phyloP scores from a whole-genome alignment of 371 early-diverging fungal genomes.

The Fennellomyces sp. region DNA sequence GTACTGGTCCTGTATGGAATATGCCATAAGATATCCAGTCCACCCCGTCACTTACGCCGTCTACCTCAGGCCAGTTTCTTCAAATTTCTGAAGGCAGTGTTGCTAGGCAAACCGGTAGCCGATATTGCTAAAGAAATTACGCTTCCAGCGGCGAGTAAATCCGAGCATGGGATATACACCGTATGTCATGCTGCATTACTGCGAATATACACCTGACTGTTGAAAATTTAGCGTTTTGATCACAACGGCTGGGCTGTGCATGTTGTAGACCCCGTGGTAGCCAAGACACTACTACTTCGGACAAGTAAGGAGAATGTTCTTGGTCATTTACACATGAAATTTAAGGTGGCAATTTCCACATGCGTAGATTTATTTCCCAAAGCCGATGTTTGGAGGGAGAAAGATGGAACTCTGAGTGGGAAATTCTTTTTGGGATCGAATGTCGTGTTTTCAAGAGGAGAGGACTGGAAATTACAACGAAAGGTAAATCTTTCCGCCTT shows the following conservation, averaged over 20 bases:
- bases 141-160: not conserved
- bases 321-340: too few species aligned
- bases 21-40: not conserved
- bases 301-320: too few species aligned
- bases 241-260: slow-evolving; percentile 22
- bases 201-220: too few species aligned
- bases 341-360: too few species aligned
- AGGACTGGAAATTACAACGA: slow-evolving; percentile 24
- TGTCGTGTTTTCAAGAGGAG: slow-evolving; percentile 18
- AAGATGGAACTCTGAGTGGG: slow-evolving; percentile 2
- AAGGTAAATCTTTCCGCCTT: slow-evolving; percentile 15
- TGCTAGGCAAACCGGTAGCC: not conserved
- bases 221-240: slow-evolving; percentile 4
- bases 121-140: slow-evolving; percentile 6
- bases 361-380: slow-evolving; percentile 36
- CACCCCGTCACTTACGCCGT: slow-evolving; percentile 9
- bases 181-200: too few species aligned
- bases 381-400: not conserved
- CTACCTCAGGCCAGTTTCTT: slow-evolving; percentile 9
- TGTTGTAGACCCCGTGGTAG: slow-evolving; percentile 19
- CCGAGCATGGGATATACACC: slow-evolving; percentile 4
- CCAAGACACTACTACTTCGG: slow-evolving; percentile 17
- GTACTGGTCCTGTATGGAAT: not conserved
- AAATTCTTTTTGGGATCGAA: slow-evolving; percentile 21
- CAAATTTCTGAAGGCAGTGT: not conserved